Evolutionary conservation across 2,329 filamentous ascomycete genomes (phyloP).

Genomic region (Xylaria sp.): DNA sequence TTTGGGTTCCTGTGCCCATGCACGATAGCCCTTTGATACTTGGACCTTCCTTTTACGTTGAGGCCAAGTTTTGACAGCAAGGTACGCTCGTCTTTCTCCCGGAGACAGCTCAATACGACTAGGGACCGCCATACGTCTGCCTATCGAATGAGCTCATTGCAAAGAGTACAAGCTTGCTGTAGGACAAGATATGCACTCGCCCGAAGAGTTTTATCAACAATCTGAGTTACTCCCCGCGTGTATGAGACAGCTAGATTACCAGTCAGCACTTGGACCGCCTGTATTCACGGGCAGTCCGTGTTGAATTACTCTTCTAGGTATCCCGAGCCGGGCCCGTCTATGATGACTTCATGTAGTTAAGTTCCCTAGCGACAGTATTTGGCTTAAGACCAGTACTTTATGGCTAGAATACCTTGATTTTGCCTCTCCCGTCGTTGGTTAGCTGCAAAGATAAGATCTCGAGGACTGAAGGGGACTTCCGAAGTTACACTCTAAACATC

Average conservation of each 20-base stretch:
- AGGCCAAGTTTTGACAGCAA: conserved; percentile 14
- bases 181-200: conserved; percentile 2
- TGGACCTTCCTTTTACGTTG: conserved; percentile 28
- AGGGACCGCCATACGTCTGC: background rate
- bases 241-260: no score
- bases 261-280: background rate
- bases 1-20: background rate
- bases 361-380: background rate
- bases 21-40: background rate
- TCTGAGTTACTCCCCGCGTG: background rate
- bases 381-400: background rate
- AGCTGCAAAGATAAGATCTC: background rate
- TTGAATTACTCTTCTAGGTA: conserved; percentile 19
- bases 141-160: background rate
- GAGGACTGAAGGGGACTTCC: background rate
- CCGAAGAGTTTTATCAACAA: background rate
- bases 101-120: background rate
- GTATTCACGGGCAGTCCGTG: conserved; percentile 10
- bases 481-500: background rate
- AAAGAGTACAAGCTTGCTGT: background rate
- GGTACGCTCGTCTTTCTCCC: background rate
- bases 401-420: conserved; percentile 2
- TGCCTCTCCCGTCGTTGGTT: background rate
- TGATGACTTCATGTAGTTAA: background rate
- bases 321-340: background rate